Conservation (phyloP, 805 yeast species). For the Lipomyces kockii region DNA sequence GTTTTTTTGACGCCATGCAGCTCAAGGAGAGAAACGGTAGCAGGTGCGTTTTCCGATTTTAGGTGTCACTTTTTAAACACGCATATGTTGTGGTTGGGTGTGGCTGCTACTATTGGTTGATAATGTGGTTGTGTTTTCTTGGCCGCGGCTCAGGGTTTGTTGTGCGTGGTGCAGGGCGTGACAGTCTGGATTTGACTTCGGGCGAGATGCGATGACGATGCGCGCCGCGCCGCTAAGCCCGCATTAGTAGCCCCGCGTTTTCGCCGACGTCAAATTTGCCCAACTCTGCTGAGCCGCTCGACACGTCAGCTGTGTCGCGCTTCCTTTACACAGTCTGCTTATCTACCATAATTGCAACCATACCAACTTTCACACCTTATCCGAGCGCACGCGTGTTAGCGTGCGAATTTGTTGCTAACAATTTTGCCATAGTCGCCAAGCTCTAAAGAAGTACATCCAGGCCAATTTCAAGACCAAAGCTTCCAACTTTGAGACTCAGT, state of each 20-base stretch:
- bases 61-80: neutral
- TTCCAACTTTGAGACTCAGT: conserved; percentile 71
- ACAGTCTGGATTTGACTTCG: conserved; percentile 35
- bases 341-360: neutral
- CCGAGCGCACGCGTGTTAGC: no score
- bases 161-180: no score
- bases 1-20: conserved; percentile 44
- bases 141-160: conserved; percentile 3
- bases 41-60: conserved; percentile 25
- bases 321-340: neutral
- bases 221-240: conserved; percentile 5
- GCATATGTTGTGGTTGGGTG: conserved; percentile 3
- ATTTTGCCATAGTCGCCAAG: conserved; percentile 64
- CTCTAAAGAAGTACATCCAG: conserved; percentile 80
- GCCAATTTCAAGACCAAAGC: conserved; percentile 62
- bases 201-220: neutral
- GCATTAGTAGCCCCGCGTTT: neutral
- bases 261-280: neutral
- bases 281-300: neutral
- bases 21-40: conserved; percentile 78
- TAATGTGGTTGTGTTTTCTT: conserved; percentile 6
- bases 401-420: neutral
- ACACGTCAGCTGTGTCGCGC: neutral
- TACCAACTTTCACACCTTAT: neutral
- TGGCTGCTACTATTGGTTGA: conserved; percentile 3